A percentile compares a stretch with the other conserved stretches of the same genome.
phyloP scores from a whole-genome alignment of 306 rosid species.

The Quercus alba region DNA sequence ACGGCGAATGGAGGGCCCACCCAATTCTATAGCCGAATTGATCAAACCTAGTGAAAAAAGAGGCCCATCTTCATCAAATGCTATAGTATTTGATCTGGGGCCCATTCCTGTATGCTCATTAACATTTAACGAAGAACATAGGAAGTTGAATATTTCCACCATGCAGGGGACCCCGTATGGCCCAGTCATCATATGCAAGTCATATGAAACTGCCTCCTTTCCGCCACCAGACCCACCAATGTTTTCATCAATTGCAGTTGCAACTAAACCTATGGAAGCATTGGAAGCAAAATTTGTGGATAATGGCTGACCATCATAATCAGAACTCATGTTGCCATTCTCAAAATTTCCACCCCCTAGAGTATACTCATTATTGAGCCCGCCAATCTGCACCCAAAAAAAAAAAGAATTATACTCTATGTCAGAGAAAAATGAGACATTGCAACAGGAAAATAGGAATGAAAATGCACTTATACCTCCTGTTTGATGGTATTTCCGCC shows the following conservation, averaged over 20 bases:
- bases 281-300: slow-evolving; percentile 42
- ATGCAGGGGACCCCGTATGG: slow-evolving; percentile 99
- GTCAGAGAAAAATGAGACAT: slow-evolving; percentile 4
- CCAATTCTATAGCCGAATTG: slow-evolving; percentile 89
- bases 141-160: slow-evolving; percentile 92
- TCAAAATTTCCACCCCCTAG: slow-evolving; percentile 69
- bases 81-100: slow-evolving; percentile 67
- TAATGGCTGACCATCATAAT: slow-evolving; percentile 58
- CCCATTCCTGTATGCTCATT: slow-evolving; percentile 70
- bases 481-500: slow-evolving; percentile 51
- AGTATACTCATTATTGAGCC: slow-evolving; percentile 57
- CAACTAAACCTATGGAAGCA: slow-evolving; percentile 47
- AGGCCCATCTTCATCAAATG: slow-evolving; percentile 95
- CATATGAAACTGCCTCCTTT: slow-evolving; percentile 66
- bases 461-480: slow-evolving; percentile 45
- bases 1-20: slow-evolving; percentile 75
- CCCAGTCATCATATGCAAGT: slow-evolving; percentile 74
- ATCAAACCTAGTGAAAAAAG: slow-evolving; percentile 88
- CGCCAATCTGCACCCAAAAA: slow-evolving; percentile 53
- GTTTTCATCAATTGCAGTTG: slow-evolving; percentile 58
- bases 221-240: slow-evolving; percentile 40
- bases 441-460: slow-evolving; percentile 8
- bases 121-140: slow-evolving; percentile 82
- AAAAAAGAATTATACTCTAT: slow-evolving; percentile 4
- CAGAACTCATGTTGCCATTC: slow-evolving; percentile 73